A percentile compares a stretch with the other conserved stretches of the same genome.
These are phyloP conservation scores for Agrocybe praecox DNA, from an alignment of 768 basidiomycete genomes.

Conservation along the genomic window DNA sequence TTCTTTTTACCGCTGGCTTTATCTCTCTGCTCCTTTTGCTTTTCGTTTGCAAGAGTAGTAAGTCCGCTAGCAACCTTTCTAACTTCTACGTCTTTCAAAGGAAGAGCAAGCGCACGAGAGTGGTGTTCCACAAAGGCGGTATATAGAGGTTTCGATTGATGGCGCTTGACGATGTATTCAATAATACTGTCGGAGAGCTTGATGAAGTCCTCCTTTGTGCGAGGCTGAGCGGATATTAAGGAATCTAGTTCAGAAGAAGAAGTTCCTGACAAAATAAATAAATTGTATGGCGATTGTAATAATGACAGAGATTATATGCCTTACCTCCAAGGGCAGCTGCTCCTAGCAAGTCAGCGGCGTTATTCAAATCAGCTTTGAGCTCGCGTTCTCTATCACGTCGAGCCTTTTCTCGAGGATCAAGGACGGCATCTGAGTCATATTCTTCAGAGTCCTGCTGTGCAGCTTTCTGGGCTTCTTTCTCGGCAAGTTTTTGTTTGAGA, in stretches of 20 bases:
- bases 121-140: conserved; percentile 83
- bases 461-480: conserved; percentile 72
- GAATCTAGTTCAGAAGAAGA: conserved; percentile 68
- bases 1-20: conserved; percentile 92
- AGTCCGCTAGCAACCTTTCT: conserved; percentile 85
- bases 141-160: conserved; percentile 84
- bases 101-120: conserved; percentile 69
- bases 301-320: conserved; percentile 15
- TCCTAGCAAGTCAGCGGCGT: conserved; percentile 83
- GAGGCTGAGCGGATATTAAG: conserved; percentile 77
- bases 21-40: conserved; percentile 88
- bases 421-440: conserved; percentile 73
- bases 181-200: conserved; percentile 74
- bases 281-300: neutral
- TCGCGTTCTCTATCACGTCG: conserved; percentile 79
- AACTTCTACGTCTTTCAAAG: conserved; percentile 89
- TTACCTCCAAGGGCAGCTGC: conserved; percentile 65
- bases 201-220: conserved; percentile 88
- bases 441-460: conserved; percentile 41
- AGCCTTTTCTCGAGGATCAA: conserved; percentile 81
- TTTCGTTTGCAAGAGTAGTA: conserved; percentile 91
- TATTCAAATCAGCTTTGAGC: conserved; percentile 83
- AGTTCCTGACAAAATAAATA: conserved; percentile 47
- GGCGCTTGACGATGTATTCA: conserved; percentile 74
- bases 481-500: conserved; percentile 88